Evolutionary conservation across 371 early-diverging fungal genomes (phyloP), one percentile per base, ranked within the genome.

Genomic region (Rhizomucor miehei): DNA sequence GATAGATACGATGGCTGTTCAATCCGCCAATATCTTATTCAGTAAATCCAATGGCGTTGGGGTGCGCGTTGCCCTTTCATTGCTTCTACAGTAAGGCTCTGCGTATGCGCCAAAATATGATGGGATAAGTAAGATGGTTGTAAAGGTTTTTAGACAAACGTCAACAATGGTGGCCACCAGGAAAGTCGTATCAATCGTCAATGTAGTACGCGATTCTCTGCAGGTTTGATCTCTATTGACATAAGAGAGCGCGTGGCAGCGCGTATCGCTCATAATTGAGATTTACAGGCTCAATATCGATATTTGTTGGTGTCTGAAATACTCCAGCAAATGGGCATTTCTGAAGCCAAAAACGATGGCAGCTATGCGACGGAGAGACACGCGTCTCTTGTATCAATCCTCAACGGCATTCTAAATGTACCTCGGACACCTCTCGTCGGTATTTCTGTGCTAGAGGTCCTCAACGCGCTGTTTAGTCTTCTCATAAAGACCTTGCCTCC

Each of bases 371-470:
- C 66, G 1, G 61, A 70, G 54, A 79, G 79, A 55, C 79, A 80
- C 54, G 79, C 73, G 12, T 82, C 83, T 0, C 63, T 88, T 25
- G 73, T 87, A n/a, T 66, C 72, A 1, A 67, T 78, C 11, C 59
- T 89, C n/a, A 71, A 76, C 13, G 70, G 76, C 1, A 63, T 89
- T 11, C 55, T 90, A 16, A 75, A 73, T 25, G 71, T 74, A 10
- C 17, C 40, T 5, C 71, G 80, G 14, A 59, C 77, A 37, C 80
- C 80, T 4, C 66, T 89, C 35, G 82, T 85, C 3, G 91, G 93
- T 39, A 71, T 94, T 20, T 89, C 93, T 2, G 87, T 89, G 0
- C 69, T 92, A 54, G 95, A 94, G 64, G 85, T 92, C 1, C 65
- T 93, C 44, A 88, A 89, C 48, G 74, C 88, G 5, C 76, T 94